Base-by-base conservation (phyloP, 805 yeast genomes). In the Schwanniomyces pseudopolymorphus region DNA sequence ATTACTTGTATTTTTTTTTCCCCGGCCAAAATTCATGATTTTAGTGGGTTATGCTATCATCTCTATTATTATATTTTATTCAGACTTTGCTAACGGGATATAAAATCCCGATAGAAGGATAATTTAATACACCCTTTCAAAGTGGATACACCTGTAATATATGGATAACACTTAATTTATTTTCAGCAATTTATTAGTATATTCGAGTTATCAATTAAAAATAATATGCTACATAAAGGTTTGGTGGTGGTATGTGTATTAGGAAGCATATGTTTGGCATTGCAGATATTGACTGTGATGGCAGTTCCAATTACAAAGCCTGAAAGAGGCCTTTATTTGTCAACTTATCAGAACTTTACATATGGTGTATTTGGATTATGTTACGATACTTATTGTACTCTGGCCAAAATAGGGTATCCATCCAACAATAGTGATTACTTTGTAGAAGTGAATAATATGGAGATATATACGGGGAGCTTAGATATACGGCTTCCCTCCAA, bases 291-390 rank as follows among this genome's bases (percentile, higher is more conserved):
- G 14, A 70, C 74, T 26, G 69, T 72, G 31, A 61, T 73, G 21
- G 64, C 75, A 8, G 78, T 73, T 10, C 78, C 78, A 5, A 46
- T 73, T 7, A 68, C 75, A 5, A 41, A 44, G 8, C 55, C 59
- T 3, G 47, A 49, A 37, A 57, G 59, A 40, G 49, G 51, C 14
- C 50, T 73, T 28, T 60, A 59, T 44, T 55, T 73, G 19, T 66
- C 75, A 16, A 55, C 55, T 22, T 69, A 58, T 46, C 56, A 58
- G 33, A 61, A 67, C 49, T 52, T 60, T 39, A 58, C 67, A n/a
- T 73, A 64, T 56, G 78, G 78, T 1, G 76, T 73, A n/a, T 68
- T 72, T 54, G 78, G 78, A 2, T 51, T 72, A 35, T 73, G 78
- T 51, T 42, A 53, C 16, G 46, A 56, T n/a, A 43, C 52, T 10